These are phyloP conservation scores for Arxiozyma bovina DNA, from an alignment of 1,139 yeast genomes.

Conservation along the genomic window DNA sequence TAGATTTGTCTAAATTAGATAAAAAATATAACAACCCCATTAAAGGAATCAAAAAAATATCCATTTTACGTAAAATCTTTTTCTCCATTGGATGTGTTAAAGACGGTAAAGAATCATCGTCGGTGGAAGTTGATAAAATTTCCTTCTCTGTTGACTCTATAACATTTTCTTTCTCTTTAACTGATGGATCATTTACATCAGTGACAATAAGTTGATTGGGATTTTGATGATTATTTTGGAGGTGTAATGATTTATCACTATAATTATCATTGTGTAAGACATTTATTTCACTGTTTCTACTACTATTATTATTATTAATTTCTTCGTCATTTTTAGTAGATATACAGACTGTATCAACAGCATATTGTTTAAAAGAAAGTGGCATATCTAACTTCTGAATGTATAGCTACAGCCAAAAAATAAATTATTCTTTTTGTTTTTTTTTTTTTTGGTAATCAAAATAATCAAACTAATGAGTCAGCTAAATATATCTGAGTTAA, in stretches of 20 bases:
- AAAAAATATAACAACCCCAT: constrained; percentile 45
- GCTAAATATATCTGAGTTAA: not conserved
- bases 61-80: constrained; percentile 41
- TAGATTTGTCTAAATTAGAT: constrained; percentile 50
- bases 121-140: constrained; percentile 20
- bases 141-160: constrained; percentile 12
- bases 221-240: not conserved
- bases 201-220: not conserved
- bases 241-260: not conserved
- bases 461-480: not conserved
- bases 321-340: constrained; percentile 1
- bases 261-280: not conserved
- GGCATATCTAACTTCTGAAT: constrained; percentile 3
- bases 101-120: constrained; percentile 24
- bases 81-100: constrained; percentile 32
- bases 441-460: not conserved
- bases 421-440: too few species aligned
- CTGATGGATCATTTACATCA: not conserved
- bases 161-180: not conserved
- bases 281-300: not conserved
- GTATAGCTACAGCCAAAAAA: not conserved
- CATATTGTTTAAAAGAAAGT: constrained; percentile 8
- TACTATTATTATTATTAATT: not conserved
- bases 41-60: constrained; percentile 45
- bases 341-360: constrained; percentile 11